Evolutionary conservation across 345 rosid species (phyloP).

Genomic region (Nephelium lappaceum): DNA sequence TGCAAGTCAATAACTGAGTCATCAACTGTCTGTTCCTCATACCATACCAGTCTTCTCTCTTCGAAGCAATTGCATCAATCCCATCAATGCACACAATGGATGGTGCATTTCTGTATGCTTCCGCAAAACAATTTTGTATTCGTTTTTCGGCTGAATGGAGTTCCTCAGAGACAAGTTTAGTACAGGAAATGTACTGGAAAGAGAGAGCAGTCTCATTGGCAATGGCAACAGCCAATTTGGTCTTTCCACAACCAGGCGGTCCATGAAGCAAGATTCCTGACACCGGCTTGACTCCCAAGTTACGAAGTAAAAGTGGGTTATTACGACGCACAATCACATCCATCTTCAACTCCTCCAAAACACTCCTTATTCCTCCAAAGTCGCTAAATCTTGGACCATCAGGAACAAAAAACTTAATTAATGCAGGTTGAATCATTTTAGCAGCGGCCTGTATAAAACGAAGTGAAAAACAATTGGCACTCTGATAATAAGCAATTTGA

Average conservation of each 20-base stretch:
- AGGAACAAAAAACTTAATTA: too few species aligned
- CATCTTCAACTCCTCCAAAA: conserved; percentile 64
- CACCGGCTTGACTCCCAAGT: conserved; percentile 62
- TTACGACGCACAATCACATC: conserved; percentile 65
- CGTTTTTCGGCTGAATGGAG: conserved; percentile 33
- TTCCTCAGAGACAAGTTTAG: conserved; percentile 68
- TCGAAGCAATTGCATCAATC: conserved; percentile 77
- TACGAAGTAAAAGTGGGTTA: conserved; percentile 56
- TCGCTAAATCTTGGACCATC: conserved; percentile 51
- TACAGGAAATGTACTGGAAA: conserved; percentile 72
- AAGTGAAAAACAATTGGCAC: too few species aligned
- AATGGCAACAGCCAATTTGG: conserved; percentile 69
- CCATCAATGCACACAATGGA: conserved; percentile 87
- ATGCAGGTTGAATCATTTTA: too few species aligned
- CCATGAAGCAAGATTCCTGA: conserved; percentile 74
- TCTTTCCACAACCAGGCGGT: conserved; percentile 79
- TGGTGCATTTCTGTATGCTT: conserved; percentile 78
- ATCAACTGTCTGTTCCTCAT: conserved; percentile 88
- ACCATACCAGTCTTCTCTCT: too few species aligned
- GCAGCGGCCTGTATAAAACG: too few species aligned
- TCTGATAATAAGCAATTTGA: too few species aligned
- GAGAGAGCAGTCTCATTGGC: conserved; percentile 77
- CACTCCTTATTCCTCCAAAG: conserved; percentile 65
- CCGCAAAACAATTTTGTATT: conserved; percentile 70
- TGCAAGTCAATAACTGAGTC: conserved; percentile 82